A percentile compares a stretch with the other conserved stretches of the same genome.
Evolutionary conservation across 2,329 filamentous ascomycete species (phyloP).

Genomic region (Falciphora oryzae): DNA sequence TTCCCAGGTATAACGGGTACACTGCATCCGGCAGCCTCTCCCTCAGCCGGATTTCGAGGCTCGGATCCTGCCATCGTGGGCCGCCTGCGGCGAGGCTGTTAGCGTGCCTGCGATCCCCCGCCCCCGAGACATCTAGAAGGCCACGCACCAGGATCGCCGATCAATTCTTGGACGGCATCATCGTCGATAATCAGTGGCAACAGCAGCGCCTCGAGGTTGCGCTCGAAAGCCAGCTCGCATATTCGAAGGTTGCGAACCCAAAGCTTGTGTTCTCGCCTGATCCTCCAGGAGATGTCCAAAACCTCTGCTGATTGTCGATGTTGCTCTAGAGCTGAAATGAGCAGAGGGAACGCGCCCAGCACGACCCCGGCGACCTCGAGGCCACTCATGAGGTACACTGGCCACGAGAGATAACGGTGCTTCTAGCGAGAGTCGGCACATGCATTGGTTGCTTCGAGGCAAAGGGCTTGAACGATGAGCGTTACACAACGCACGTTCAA

Average conservation of each 20-base stretch:
- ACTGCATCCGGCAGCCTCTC: neutral
- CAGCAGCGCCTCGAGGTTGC: neutral
- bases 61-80: neutral
- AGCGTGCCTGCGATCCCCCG: no score
- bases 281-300: neutral
- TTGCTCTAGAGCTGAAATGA: constrained; percentile 18
- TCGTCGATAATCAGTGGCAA: neutral
- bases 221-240: neutral
- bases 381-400: constrained; percentile 16
- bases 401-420: no score
- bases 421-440: no score
- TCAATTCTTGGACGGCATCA: neutral
- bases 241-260: neutral
- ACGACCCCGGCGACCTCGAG: constrained; percentile 21
- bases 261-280: neutral
- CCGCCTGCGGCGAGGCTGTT: neutral
- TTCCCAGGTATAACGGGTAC: neutral
- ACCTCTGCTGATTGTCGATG: constrained; percentile 5
- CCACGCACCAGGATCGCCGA: neutral
- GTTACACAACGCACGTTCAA: no score
- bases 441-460: no score
- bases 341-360: constrained; percentile 19
- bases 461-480: no score
- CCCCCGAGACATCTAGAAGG: neutral
- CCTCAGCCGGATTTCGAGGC: neutral